phyloP scores from a whole-genome alignment of 1,284 basidiomycete genomes.

The Agroathelia rolfsii region DNA sequence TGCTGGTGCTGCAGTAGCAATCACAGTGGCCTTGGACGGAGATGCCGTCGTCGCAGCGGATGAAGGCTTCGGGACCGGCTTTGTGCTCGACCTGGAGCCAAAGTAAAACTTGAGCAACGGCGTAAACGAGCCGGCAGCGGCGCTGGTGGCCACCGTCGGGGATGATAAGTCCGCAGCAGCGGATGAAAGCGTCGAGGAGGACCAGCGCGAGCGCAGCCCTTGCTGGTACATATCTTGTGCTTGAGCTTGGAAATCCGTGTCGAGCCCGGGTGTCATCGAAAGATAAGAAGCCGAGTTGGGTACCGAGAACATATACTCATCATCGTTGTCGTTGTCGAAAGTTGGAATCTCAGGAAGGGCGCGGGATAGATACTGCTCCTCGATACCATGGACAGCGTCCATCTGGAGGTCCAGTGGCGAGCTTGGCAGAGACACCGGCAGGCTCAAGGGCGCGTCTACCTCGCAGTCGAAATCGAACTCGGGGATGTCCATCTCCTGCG shows the following conservation, averaged over 20 bases:
- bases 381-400: constrained; percentile 24
- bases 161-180: constrained; percentile 21
- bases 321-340: too few relatives aligned
- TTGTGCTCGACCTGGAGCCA: constrained; percentile 12
- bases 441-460: constrained; percentile 20
- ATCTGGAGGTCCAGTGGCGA: constrained; percentile 29
- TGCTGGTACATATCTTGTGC: too few relatives aligned
- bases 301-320: too few relatives aligned
- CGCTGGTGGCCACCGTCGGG: too few relatives aligned
- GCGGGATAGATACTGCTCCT: too few relatives aligned
- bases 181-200: constrained; percentile 47
- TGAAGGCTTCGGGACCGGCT: background rate
- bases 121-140: too few relatives aligned
- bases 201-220: constrained; percentile 53
- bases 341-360: too few relatives aligned
- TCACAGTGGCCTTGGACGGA: constrained; percentile 15
- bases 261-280: too few relatives aligned
- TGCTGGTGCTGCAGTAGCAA: constrained; percentile 14
- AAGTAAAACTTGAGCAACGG: constrained; percentile 36
- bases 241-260: too few relatives aligned
- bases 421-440: constrained; percentile 27
- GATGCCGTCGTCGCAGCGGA: constrained; percentile 15
- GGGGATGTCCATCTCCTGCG: constrained; percentile 18
- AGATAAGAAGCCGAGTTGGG: too few relatives aligned
- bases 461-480: constrained; percentile 26